Conservation (phyloP, 2,329 filamentous ascomycete genomes). For the Microcyclospora pomicola region DNA sequence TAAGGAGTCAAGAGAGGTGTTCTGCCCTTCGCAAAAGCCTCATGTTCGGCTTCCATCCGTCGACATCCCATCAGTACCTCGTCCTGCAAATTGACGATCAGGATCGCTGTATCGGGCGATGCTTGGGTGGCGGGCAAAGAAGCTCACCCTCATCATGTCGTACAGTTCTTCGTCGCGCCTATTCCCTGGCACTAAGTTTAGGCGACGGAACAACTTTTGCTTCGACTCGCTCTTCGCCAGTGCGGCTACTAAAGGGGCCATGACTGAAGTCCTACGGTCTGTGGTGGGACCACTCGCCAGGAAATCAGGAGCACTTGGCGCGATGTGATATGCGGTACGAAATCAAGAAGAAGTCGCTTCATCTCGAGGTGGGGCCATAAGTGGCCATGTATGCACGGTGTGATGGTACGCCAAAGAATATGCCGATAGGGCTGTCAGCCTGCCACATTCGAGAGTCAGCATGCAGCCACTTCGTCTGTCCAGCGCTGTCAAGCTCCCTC, state of each 20-base stretch:
- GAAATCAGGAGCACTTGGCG: background rate
- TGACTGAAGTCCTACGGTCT: constrained; percentile 3
- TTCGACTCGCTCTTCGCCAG: constrained; percentile 34
- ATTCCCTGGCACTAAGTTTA: constrained; percentile 28
- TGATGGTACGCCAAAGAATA: background rate
- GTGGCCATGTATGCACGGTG: too few relatives aligned
- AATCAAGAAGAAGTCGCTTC: background rate
- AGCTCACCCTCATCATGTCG: constrained; percentile 30
- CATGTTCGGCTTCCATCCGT: background rate
- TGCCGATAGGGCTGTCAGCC: background rate
- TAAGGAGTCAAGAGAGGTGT: constrained; percentile 21
- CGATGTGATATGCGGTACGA: constrained; percentile 1
- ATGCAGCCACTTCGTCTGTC: too few relatives aligned
- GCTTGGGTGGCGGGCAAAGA: background rate
- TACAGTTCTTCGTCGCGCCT: constrained; percentile 25
- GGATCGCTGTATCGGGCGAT: background rate
- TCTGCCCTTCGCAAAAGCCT: too few relatives aligned
- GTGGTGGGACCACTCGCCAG: background rate
- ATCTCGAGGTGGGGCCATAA: too few relatives aligned
- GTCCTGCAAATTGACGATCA: background rate
- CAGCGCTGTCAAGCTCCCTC: too few relatives aligned
- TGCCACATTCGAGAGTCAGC: too few relatives aligned
- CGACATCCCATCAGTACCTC: background rate
- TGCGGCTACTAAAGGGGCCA: constrained; percentile 18
- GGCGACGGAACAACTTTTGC: constrained; percentile 28